These are phyloP conservation scores for Leishmania tarentolae DNA, from an alignment of 208 protist species.

Conservation along the genomic window DNA sequence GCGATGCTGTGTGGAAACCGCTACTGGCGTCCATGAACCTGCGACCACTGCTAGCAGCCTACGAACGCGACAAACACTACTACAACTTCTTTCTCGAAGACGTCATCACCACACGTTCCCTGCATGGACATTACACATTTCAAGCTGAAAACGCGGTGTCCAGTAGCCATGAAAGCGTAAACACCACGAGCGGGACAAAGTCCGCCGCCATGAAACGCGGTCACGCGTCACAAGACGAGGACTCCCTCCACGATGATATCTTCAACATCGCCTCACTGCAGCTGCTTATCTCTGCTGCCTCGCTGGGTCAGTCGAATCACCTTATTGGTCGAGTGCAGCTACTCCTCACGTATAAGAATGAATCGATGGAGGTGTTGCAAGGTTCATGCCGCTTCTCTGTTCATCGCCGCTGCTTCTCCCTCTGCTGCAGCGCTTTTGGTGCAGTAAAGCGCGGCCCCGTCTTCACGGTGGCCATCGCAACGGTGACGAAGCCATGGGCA, in stretches of 20 bases:
- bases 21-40: conserved; percentile 53
- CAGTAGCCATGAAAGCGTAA: conserved; percentile 14
- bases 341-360: conserved; percentile 63
- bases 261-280: conserved; percentile 44
- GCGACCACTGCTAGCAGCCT: conserved; percentile 39
- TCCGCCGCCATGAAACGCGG: background rate
- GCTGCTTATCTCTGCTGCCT: conserved; percentile 56
- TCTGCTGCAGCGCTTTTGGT: conserved; percentile 58
- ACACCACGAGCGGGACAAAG: conserved; percentile 16
- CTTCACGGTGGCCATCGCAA: conserved; percentile 65
- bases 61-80: conserved; percentile 27
- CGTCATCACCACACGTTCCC: conserved; percentile 62
- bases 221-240: conserved; percentile 14
- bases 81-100: conserved; percentile 74
- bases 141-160: conserved; percentile 20
- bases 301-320: conserved; percentile 66
- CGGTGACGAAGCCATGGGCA: conserved; percentile 52
- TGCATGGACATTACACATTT: conserved; percentile 78
- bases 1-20: conserved; percentile 54
- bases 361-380: conserved; percentile 64
- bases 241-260: conserved; percentile 23
- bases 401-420: conserved; percentile 54
- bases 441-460: conserved; percentile 49
- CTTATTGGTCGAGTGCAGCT: conserved; percentile 67
- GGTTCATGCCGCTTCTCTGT: conserved; percentile 69